phyloP scores from a whole-genome alignment of 345 rosid species.

The Eucalyptus viminalis region DNA sequence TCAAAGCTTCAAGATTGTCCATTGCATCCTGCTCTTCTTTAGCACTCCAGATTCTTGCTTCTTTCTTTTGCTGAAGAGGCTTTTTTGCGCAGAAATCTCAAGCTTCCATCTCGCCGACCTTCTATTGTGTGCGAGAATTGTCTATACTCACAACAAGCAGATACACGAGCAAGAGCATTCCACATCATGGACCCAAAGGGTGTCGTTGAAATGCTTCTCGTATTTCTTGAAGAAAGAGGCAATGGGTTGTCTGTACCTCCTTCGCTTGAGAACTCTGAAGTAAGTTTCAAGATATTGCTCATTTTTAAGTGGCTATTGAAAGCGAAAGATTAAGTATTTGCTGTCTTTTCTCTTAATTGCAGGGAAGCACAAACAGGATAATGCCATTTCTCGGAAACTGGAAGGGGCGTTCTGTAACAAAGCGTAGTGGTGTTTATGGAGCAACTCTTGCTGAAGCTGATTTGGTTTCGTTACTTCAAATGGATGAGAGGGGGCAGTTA shows the following conservation, averaged over 20 bases:
- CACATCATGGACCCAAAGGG: constrained; percentile 89
- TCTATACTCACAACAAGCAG: constrained; percentile 54
- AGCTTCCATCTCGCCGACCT: constrained; percentile 77
- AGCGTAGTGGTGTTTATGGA: constrained; percentile 91
- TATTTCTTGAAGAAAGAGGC: constrained; percentile 78
- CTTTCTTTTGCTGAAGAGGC: not conserved
- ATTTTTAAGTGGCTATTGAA: not conserved
- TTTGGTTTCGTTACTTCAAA: constrained; percentile 40
- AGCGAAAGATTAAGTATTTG: not conserved
- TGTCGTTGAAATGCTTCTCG: constrained; percentile 64
- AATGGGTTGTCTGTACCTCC: constrained; percentile 26
- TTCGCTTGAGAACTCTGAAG: constrained; percentile 24
- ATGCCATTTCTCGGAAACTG: constrained; percentile 75
- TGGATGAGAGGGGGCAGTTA: constrained; percentile 50
- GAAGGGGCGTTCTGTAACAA: constrained; percentile 78
- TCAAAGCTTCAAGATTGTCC: not conserved
- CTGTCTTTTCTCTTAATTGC: constrained; percentile 1
- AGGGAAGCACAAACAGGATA: constrained; percentile 36
- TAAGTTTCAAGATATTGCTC: constrained; percentile 2
- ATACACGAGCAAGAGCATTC: constrained; percentile 73
- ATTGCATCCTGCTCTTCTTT: not conserved
- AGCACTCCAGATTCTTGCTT: not conserved
- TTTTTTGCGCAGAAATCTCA: constrained; percentile 44
- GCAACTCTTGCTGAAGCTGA: constrained; percentile 72
- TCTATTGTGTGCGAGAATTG: constrained; percentile 84